Evolutionary conservation across 176 grass and related monocot species (phyloP), one percentile per base, ranked within the genome.

Genomic region (Panicum miliaceum): DNA sequence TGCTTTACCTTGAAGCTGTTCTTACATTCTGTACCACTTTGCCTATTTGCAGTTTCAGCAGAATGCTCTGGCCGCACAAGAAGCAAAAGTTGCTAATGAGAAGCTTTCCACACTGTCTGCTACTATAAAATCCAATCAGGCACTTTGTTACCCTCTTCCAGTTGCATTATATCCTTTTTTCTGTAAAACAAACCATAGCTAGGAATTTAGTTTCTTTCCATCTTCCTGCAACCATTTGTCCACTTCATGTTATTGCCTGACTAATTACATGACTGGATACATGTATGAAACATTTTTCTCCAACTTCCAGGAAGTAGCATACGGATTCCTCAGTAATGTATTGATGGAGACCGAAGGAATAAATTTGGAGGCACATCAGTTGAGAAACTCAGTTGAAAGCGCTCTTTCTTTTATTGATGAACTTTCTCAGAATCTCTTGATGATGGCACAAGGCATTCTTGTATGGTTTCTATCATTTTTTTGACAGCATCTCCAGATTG

Each of bases 341-440:
- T 82, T 66, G 46, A 42, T 64, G 40, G 91, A 83, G 89, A 79
- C 89, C 58, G 51, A 84, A 69, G 91, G 80, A 60, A 38, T 98
- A 87, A 59, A 25, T 43, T 37, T 75, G 42, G 82, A 88, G 41
- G 62, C 87, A 70, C 86, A 88, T 84, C 87, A 95, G 68, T 88
- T 73, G n/a, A 93, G 90, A 78, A 34, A 62, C 27, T 82, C 84
- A 70, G 52, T 88, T 84, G 92, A 98, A 57, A 34, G 25, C 82
- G 85, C 88, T 86, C 19, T 91, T 60, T 91, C 82, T 71, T 88
- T 98, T 50, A 79, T 91, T 82, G 89, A 93, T 67, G 92, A 93
- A 41, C 84, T 90, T 81, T 75, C 67, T 47, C 84, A 93, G 65
- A 69, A 88, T 75, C 85, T 91, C 46, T 90, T 48, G 42, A 75